Evolutionary conservation across 2,329 filamentous ascomycete species (phyloP).

Genomic region (Neurospora sp.): DNA sequence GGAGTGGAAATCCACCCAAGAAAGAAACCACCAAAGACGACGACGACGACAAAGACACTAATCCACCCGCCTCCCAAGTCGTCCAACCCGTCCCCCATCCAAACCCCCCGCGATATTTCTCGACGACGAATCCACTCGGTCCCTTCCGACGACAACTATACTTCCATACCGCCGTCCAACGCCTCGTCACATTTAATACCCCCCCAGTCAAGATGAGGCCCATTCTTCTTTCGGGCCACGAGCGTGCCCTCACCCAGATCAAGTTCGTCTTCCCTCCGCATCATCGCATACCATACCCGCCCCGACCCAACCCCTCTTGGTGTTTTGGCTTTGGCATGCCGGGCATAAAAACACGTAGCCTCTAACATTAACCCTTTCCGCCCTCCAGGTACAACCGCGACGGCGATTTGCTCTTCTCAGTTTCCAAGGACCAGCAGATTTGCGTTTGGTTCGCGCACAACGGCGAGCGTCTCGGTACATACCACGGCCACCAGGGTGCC

Average conservation of each 20-base stretch:
- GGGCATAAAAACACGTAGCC: background rate
- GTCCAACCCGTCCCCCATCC: background rate
- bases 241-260: constrained; percentile 92
- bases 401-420: constrained; percentile 93
- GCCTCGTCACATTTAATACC: constrained; percentile 1
- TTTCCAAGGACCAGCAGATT: constrained; percentile 91
- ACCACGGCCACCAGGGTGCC: constrained; percentile 92
- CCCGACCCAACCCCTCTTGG: constrained; percentile 3
- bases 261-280: constrained; percentile 43
- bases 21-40: constrained; percentile 1
- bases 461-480: constrained; percentile 93
- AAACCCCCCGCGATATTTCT: background rate
- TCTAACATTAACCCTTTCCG: background rate
- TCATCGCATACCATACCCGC: constrained; percentile 4
- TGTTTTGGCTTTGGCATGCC: background rate
- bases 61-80: background rate
- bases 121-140: background rate
- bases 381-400: constrained; percentile 70
- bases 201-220: constrained; percentile 67
- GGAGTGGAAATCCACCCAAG: constrained; percentile 11
- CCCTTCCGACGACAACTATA: background rate
- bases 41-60: constrained; percentile 1
- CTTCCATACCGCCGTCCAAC: constrained; percentile 3
- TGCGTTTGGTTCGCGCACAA: constrained; percentile 97
- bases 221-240: constrained; percentile 91